These are phyloP conservation scores for Penicillium robsamsonii DNA, from an alignment of 495 filamentous ascomycete genomes.

Conservation along the genomic window DNA sequence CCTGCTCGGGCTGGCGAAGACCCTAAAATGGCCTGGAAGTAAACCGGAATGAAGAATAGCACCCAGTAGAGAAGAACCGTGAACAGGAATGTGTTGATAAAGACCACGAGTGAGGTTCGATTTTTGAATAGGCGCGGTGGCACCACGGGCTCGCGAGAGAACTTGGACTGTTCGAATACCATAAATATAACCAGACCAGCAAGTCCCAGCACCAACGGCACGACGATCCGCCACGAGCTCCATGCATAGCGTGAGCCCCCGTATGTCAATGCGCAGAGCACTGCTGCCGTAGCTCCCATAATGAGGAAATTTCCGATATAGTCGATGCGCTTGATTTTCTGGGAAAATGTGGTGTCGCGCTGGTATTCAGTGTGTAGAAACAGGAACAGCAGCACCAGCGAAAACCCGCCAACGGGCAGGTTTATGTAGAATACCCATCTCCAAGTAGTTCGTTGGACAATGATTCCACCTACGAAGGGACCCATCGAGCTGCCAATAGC, in stretches of 20 bases:
- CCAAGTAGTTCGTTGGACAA: slow-evolving; percentile 27
- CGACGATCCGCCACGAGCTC: too few species aligned
- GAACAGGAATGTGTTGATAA: slow-evolving; percentile 27
- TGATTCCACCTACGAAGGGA: not conserved
- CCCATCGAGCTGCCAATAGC: too few species aligned
- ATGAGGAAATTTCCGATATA: too few species aligned
- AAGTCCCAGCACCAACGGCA: too few species aligned
- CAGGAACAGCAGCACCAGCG: slow-evolving; percentile 19
- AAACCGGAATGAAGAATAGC: slow-evolving; percentile 47
- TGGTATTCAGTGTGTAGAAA: slow-evolving; percentile 30
- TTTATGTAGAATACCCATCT: slow-evolving; percentile 38
- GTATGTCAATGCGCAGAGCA: too few species aligned
- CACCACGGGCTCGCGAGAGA: slow-evolving; percentile 13
- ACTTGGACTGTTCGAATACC: too few species aligned
- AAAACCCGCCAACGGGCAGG: slow-evolving; percentile 43
- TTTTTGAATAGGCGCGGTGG: slow-evolving; percentile 23
- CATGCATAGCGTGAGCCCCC: too few species aligned
- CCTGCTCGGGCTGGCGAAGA: slow-evolving; percentile 34
- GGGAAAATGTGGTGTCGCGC: slow-evolving; percentile 12
- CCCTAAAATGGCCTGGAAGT: slow-evolving; percentile 43
- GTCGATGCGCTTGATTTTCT: slow-evolving; percentile 44
- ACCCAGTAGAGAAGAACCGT: slow-evolving; percentile 27
- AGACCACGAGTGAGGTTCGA: slow-evolving; percentile 19
- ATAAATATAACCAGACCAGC: too few species aligned
- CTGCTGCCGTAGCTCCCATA: too few species aligned